Evolutionary conservation across 2,329 filamentous ascomycete genomes (phyloP).

Genomic region (Aspergillus cejpii): DNA sequence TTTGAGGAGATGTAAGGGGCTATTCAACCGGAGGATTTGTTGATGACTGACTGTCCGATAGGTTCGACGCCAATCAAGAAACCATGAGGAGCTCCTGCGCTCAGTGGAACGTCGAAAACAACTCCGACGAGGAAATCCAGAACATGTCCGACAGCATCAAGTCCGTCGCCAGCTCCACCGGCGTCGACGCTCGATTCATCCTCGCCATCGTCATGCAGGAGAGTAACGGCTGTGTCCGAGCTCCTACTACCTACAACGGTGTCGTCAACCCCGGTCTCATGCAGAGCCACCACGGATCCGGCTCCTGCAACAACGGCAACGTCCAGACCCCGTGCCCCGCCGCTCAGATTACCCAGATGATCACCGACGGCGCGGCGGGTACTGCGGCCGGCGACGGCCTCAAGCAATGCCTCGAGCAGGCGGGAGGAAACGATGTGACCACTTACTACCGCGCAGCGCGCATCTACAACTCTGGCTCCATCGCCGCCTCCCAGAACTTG

Average conservation of each 20-base stretch:
- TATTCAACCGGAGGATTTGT: neutral
- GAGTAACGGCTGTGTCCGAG: constrained; percentile 42
- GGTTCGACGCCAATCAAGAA: constrained; percentile 13
- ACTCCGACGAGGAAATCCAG: constrained; percentile 26
- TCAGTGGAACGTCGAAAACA: constrained; percentile 19
- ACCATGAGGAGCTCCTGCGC: constrained; percentile 13
- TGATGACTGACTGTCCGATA: neutral
- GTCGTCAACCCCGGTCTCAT: constrained; percentile 40
- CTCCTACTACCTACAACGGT: constrained; percentile 37
- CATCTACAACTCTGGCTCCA: constrained; percentile 39
- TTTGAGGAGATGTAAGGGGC: constrained; percentile 23
- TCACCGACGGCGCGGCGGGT: constrained; percentile 36
- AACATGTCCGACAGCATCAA: constrained; percentile 32
- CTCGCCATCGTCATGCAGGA: constrained; percentile 44
- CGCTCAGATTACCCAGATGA: constrained; percentile 33
- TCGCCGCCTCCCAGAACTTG: constrained; percentile 30
- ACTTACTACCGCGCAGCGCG: constrained; percentile 34
- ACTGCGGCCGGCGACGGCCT: constrained; percentile 33
- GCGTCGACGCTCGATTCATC: constrained; percentile 40
- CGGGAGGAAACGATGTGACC: constrained; percentile 19
- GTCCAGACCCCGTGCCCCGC: constrained; percentile 23
- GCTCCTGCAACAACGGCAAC: constrained; percentile 32
- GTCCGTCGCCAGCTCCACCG: constrained; percentile 23
- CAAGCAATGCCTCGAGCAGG: constrained; percentile 26
- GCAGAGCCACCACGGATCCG: constrained; percentile 26